These are phyloP conservation scores for Sclerotinia minor DNA, from an alignment of 2,329 filamentous ascomycete genomes.

Conservation along the genomic window DNA sequence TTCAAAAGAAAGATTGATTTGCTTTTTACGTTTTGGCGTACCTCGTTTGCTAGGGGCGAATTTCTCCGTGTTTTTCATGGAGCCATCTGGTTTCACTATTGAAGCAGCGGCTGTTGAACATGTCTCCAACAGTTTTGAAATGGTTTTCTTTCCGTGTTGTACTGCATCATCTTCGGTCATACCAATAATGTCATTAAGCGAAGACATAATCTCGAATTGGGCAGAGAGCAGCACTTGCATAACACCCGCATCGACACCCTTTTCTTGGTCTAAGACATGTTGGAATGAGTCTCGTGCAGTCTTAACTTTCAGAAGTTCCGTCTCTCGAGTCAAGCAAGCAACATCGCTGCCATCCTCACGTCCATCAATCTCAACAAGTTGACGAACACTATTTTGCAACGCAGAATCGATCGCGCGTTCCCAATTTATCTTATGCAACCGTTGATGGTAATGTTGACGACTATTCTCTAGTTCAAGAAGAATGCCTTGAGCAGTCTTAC, in stretches of 20 bases:
- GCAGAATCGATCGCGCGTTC: constrained; percentile 85
- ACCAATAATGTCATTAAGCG: constrained; percentile 75
- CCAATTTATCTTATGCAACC: constrained; percentile 79
- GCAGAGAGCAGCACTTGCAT: constrained; percentile 83
- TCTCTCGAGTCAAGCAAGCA: constrained; percentile 73
- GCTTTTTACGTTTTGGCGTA: constrained; percentile 74
- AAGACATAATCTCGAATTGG: constrained; percentile 87
- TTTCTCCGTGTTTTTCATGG: constrained; percentile 57
- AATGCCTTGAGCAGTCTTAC: constrained; percentile 86
- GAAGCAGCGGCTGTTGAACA: constrained; percentile 75
- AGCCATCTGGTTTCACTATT: constrained; percentile 86
- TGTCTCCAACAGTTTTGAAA: constrained; percentile 74
- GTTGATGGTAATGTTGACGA: constrained; percentile 85
- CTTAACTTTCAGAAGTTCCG: constrained; percentile 79
- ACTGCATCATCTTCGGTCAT: constrained; percentile 86
- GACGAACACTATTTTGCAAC: constrained; percentile 78
- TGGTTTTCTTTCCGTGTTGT: constrained; percentile 71
- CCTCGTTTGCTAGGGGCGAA: constrained; percentile 71
- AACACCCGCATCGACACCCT: constrained; percentile 71
- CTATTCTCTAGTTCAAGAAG: constrained; percentile 86
- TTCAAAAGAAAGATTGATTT: constrained; percentile 41
- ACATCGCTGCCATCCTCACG: constrained; percentile 67
- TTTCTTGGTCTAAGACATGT: constrained; percentile 81
- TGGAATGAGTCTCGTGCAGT: constrained; percentile 78
- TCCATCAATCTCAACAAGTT: constrained; percentile 71